Percentiles rank a stretch among this genome's conserved stretches.
phyloP scores from a whole-genome alignment of 352 stramenopile genomes.

The Globisporangium perplexum region DNA sequence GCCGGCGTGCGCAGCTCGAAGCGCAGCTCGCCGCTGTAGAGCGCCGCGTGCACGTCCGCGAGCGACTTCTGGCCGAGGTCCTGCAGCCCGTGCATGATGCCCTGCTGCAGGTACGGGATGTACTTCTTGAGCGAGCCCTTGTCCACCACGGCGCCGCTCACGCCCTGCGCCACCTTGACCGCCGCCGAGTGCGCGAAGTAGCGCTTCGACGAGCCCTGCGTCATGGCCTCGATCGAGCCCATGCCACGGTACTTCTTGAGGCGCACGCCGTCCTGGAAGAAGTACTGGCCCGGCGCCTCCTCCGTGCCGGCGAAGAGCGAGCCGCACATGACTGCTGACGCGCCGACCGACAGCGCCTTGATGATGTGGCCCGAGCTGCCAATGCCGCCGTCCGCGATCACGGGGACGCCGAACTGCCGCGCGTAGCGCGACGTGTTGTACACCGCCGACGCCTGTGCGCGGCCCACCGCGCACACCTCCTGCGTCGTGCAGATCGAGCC shows the following conservation, averaged over 20 bases:
- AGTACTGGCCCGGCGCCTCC: slow-evolving; percentile 99
- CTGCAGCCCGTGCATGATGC: slow-evolving; percentile 98
- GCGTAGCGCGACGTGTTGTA: slow-evolving; percentile 97
- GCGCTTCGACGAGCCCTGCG: slow-evolving; percentile 92
- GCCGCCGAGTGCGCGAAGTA: slow-evolving; percentile 88
- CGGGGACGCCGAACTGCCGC: slow-evolving; percentile 94
- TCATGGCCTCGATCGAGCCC: slow-evolving; percentile 99
- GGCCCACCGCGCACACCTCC: slow-evolving; percentile 98
- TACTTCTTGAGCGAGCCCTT: slow-evolving; percentile 99
- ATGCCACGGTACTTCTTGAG: slow-evolving; percentile 99
- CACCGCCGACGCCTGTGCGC: slow-evolving; percentile 97
- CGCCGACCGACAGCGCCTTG: slow-evolving; percentile 97
- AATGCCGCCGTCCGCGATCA: slow-evolving; percentile 99
- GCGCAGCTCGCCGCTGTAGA: slow-evolving; percentile 82
- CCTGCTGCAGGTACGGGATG: slow-evolving; percentile 98
- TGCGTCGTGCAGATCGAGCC: slow-evolving; percentile 99
- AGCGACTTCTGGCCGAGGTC: slow-evolving; percentile 95
- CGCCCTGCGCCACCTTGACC: slow-evolving; percentile 99
- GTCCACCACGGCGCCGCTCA: slow-evolving; percentile 98
- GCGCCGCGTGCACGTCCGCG: slow-evolving; percentile 72
- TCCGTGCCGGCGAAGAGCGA: slow-evolving; percentile 99
- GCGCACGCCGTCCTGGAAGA: slow-evolving; percentile 99
- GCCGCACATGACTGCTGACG: slow-evolving; percentile 99
- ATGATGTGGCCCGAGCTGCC: slow-evolving; percentile 98
- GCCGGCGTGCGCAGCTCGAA: slow-evolving; percentile 98